Percentiles rank a stretch among this genome's conserved stretches.
phyloP scores from a whole-genome alignment of 2,329 filamentous ascomycete species.

The Trichophyton verrucosum region DNA sequence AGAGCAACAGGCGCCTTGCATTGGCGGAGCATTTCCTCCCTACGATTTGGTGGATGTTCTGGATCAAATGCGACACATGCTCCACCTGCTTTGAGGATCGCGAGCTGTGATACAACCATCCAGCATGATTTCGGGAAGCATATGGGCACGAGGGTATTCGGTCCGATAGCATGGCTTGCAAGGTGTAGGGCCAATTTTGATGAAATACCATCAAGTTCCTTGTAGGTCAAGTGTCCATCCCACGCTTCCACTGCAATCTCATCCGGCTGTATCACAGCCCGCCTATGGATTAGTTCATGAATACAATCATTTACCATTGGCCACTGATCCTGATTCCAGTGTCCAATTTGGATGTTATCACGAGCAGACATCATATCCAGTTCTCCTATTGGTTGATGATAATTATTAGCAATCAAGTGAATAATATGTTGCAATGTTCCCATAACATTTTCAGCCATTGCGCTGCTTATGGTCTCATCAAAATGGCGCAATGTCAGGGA shows the following conservation, averaged over 20 bases:
- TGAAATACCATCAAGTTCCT: conserved; percentile 48
- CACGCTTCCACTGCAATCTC: conserved; percentile 17
- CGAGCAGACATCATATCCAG: conserved; percentile 5
- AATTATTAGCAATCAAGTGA: not conserved
- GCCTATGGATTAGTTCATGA: conserved; percentile 15
- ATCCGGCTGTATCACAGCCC: conserved; percentile 9
- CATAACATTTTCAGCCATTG: conserved; percentile 12
- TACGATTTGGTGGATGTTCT: conserved; percentile 18
- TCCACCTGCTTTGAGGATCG: conserved; percentile 22
- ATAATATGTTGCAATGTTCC: conserved; percentile 4
- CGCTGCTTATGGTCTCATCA: conserved; percentile 11
- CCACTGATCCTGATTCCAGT: conserved; percentile 6
- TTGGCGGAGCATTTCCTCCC: conserved; percentile 16
- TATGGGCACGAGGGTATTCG: conserved; percentile 53
- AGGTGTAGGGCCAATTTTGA: conserved; percentile 53
- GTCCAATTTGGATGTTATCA: conserved; percentile 3
- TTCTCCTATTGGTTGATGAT: conserved; percentile 2
- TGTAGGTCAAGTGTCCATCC: conserved; percentile 45
- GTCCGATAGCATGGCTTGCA: conserved; percentile 32
- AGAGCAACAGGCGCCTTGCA: conserved; percentile 14
- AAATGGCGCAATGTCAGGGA: conserved; percentile 10
- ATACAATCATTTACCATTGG: conserved; percentile 13
- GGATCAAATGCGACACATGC: conserved; percentile 23
- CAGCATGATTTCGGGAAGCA: conserved; percentile 63
- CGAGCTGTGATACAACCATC: conserved; percentile 43